phyloP scores from a whole-genome alignment of 306 rosid species.

The Mucuna pruriens region DNA sequence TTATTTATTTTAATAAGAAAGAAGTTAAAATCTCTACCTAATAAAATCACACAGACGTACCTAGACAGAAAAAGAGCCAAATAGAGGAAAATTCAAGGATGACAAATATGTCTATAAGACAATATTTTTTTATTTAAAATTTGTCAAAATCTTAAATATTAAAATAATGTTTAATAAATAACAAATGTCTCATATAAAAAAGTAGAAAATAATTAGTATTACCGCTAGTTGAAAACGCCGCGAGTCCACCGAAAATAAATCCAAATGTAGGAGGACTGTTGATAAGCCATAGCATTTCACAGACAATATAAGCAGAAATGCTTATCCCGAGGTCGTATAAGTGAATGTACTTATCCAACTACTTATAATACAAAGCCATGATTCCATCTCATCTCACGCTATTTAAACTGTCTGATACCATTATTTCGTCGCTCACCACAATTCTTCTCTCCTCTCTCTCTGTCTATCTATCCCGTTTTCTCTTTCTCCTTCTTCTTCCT shows the following conservation, averaged over 20 bases:
- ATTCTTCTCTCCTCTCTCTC: constrained; percentile 32
- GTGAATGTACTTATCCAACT: accelerated
- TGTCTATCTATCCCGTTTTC: constrained; percentile 47
- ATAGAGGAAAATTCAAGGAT: constrained; percentile 1
- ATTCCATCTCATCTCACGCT: constrained; percentile 65
- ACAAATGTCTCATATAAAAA: background rate
- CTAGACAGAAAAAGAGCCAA: constrained; percentile 20
- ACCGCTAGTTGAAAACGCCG: constrained; percentile 45
- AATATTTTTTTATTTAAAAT: background rate
- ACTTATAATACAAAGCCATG: constrained; percentile 37
- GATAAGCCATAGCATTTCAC: constrained; percentile 26
- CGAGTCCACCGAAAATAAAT: constrained; percentile 53
- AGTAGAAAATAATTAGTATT: constrained; percentile 34
- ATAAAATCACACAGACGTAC: constrained; percentile 5
- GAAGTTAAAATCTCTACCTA: constrained; percentile 20
- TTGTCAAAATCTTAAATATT: background rate
- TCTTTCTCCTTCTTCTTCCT: constrained; percentile 54
- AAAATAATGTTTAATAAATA: background rate
- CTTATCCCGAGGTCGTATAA: constrained; percentile 3
- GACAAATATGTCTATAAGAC: background rate
- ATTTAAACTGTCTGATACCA: constrained; percentile 81
- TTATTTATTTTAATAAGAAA: constrained; percentile 24
- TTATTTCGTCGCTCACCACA: constrained; percentile 68
- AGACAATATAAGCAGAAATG: accelerated
- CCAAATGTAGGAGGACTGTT: constrained; percentile 46